Evolutionary conservation across 768 basidiomycete genomes (phyloP).

Genomic region (Macrolepiota fuliginosa): DNA sequence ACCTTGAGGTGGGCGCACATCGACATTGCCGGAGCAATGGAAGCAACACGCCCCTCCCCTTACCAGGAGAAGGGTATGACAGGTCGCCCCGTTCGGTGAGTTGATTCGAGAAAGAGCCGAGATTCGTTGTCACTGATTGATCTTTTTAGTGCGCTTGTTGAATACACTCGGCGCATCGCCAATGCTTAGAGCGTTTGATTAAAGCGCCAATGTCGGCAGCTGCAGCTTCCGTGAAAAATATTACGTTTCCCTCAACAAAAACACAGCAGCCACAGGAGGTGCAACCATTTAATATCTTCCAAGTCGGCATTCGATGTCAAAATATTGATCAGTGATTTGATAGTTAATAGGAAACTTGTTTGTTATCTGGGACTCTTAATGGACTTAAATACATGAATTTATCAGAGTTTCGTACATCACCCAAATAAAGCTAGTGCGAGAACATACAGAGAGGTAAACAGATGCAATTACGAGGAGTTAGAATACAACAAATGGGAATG

Average conservation of each 20-base stretch:
- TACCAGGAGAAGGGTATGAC: constrained; percentile 80
- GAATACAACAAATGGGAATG: background rate
- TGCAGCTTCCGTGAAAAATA: background rate
- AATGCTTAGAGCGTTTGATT: constrained; percentile 18
- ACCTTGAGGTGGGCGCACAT: constrained; percentile 82
- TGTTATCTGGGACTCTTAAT: background rate
- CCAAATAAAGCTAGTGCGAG: background rate
- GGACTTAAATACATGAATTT: background rate
- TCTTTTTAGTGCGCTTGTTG: constrained; percentile 33
- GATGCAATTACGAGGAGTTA: background rate
- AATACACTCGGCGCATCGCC: constrained; percentile 35
- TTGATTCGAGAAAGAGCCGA: background rate
- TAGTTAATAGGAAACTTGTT: background rate
- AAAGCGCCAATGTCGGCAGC: background rate
- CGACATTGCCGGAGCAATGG: constrained; percentile 81
- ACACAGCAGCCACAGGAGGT: background rate
- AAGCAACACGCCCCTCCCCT: constrained; percentile 51
- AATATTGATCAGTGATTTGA: background rate
- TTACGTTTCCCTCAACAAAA: background rate
- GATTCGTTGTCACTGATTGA: background rate
- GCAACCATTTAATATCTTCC: background rate
- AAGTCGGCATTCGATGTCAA: background rate
- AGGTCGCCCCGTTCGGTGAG: constrained; percentile 75
- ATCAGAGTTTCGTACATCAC: background rate
- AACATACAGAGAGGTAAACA: background rate